Evolutionary conservation across 202 grass and related monocot species (phyloP), one percentile per base, ranked within the genome.

Genomic region (Bolboschoenoplectus hybrid): DNA sequence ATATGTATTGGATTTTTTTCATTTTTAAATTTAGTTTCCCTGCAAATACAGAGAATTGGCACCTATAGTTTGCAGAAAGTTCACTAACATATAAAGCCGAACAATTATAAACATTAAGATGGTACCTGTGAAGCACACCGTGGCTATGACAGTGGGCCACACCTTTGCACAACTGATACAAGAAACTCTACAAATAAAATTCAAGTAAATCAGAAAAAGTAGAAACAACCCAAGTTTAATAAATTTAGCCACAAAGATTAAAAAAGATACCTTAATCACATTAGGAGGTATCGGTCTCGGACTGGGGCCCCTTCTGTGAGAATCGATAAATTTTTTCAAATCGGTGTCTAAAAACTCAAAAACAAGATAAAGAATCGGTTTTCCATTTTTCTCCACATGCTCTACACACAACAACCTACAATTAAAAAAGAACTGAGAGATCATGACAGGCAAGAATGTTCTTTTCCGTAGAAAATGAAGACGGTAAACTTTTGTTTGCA

Each of bases 291-390:
- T 86, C 0, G 88, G 91, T 63, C 89, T 80, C 0, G 95, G 84
- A 60, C 49, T 75, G 40, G 88, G 87, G 0, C 95, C 91, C 16
- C 72, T 81, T 34, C 82, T 87, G 79, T 89, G 88, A 7, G 74
- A 78, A 69, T 98, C 93, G 43, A 98, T 74, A 73, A 93, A 98
- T 88, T 95, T 93, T 74, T 91, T 94, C 82, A 97, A 92, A 77
- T 97, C 91, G 20, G 91, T 94, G 64, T 97, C 94, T 45, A 97
- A 79, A 80, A 91, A 94, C 89, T 97, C 92, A 63, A 94, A 97
- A 73, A 97, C 92, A 63, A 97, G 89, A 87, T 97, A 97, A 50
- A 97, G 94, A 10, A 97, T 1, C 10, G 88, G 85, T 80, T 91
- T 97, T 17, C 88, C 88, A 43, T 92, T 91, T 90, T 94, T 93